phyloP scores from a whole-genome alignment of 768 basidiomycete species.

The Leccinellum luteum region DNA sequence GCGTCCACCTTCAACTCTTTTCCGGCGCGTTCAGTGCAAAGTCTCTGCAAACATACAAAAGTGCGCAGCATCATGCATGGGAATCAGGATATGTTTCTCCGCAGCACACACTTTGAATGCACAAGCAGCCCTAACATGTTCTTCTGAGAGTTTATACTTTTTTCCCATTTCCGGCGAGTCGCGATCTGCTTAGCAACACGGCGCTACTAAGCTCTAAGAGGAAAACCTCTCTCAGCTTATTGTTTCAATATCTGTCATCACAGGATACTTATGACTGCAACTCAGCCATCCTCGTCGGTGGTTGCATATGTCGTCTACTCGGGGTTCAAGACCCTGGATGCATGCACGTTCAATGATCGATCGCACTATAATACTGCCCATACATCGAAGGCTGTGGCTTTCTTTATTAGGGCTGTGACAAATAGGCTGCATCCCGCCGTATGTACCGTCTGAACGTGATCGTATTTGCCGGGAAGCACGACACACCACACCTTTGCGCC shows the following conservation, averaged over 20 bases:
- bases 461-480: constrained; percentile 5
- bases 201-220: not conserved
- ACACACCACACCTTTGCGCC: constrained; percentile 27
- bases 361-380: constrained; percentile 2
- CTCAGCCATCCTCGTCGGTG: not conserved
- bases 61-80: not conserved
- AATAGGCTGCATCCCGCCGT: constrained; percentile 12
- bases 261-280: not conserved
- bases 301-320: constrained; percentile 4
- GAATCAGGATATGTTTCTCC: constrained; percentile 1
- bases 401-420: constrained; percentile 12
- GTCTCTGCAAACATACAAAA: not conserved
- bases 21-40: not conserved
- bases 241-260: not conserved
- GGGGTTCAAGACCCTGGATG: constrained; percentile 18
- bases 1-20: not conserved
- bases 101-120: constrained; percentile 3
- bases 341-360: constrained; percentile 18
- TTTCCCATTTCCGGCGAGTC: not conserved
- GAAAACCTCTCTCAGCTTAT: not conserved
- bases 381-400: constrained; percentile 10
- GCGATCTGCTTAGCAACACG: not conserved
- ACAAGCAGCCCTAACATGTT: not conserved
- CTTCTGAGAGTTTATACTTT: not conserved
- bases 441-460: constrained; percentile 5